Evolutionary conservation across 208 protist species (phyloP).

Genomic region (Phytomonas sp.): DNA sequence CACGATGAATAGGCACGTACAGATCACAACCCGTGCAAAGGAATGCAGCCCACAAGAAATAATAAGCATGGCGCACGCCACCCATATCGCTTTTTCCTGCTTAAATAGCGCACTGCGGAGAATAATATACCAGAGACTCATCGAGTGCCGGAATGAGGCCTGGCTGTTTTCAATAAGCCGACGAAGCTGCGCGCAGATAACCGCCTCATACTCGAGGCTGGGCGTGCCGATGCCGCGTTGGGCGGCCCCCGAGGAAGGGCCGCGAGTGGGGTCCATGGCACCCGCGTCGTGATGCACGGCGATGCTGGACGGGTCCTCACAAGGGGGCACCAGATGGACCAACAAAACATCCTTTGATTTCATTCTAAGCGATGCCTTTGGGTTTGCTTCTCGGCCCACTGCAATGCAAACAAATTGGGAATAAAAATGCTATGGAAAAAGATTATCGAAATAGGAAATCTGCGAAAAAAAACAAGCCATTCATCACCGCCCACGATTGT

Average conservation of each 20-base stretch:
- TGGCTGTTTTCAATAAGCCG: slow-evolving; percentile 39
- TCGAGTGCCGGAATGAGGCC: slow-evolving; percentile 23
- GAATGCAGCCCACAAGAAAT: slow-evolving; percentile 50
- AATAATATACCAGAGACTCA: slow-evolving; percentile 30
- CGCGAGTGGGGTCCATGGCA: not conserved
- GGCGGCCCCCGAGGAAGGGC: not conserved
- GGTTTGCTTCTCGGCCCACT: not conserved
- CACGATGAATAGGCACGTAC: slow-evolving; percentile 48
- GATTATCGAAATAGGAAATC: not conserved
- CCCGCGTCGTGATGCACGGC: not conserved
- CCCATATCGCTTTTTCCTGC: slow-evolving; percentile 44
- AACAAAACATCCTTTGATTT: slow-evolving; percentile 11
- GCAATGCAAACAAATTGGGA: not conserved
- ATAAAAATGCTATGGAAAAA: not conserved
- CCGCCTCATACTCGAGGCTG: slow-evolving; percentile 60
- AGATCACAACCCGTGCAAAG: slow-evolving; percentile 35
- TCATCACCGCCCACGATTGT: not conserved
- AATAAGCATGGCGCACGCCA: slow-evolving; percentile 64
- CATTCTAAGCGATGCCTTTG: not conserved
- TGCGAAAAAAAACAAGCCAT: not conserved
- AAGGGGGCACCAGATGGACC: not conserved
- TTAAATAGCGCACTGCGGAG: slow-evolving; percentile 40
- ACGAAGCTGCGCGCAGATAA: slow-evolving; percentile 45
- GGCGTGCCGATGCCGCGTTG: slow-evolving; percentile 21
- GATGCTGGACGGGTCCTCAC: not conserved